Evolutionary conservation across 352 stramenopile species (phyloP), one percentile per base, ranked within the genome.

Genomic region (Pythium sp.): DNA sequence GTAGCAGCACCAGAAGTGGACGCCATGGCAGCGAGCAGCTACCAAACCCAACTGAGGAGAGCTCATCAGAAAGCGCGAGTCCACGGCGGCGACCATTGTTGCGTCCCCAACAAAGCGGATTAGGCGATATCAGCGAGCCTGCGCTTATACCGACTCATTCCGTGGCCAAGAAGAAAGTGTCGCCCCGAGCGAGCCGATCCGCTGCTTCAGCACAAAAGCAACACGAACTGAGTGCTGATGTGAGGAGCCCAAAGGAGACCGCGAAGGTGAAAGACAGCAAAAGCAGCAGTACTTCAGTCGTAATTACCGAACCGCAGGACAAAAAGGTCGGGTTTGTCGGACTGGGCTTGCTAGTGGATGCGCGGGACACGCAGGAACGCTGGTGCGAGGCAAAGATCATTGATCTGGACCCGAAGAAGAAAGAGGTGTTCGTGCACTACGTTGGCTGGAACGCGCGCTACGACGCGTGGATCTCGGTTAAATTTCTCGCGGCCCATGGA

Each of bases 371-470:
- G 20, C 60, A 72, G 46, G 75, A 90, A 8, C 73, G 81, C 59
- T 93, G 82, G 77, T 76, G 78, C 8, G 83, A 92, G 67, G 86
- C 81, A 43, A 84, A 84, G 46, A 75, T 93, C 32, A 30, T 91
- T 46, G 68, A 82, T 15, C 51, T 91, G 32, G 70, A 91, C 59
- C 57, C 63, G 11, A 47, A 65, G 0, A 71, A 77, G 30, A 58
- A 77, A 26, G 58, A 73, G 14, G 63, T 87, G 24, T 90, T 81
- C 30, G 77, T 92, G 53, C 86, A 93, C 59, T 92, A 90, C 68
- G 85, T 93, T 61, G 83, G 86, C 51, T 93, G 83, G 83, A 93
- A 93, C 68, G 60, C 83, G 2, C 78, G 86, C 9, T 89, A 89
- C 62, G 86, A 93, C 58, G 76, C 74, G 56, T 93, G 86, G 86